These are phyloP conservation scores for Leishmania guyanensis DNA, from an alignment of 208 protist genomes.

Conservation along the genomic window DNA sequence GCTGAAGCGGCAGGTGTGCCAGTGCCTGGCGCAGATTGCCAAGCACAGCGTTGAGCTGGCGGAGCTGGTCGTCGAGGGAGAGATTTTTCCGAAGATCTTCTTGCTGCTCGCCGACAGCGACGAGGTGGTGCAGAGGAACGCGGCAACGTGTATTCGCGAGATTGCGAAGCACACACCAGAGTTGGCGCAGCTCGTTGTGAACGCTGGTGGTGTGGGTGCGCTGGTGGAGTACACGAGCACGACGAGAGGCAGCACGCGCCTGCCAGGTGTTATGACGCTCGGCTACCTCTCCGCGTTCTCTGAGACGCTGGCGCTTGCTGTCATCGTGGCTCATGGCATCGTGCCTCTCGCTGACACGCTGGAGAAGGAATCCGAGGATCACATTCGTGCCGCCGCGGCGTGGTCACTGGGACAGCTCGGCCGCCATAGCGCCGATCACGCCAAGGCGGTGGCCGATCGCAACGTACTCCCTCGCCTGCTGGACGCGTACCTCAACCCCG, in stretches of 20 bases:
- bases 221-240: constrained; percentile 98
- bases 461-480: constrained; percentile 96
- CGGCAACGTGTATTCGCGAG: constrained; percentile 97
- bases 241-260: constrained; percentile 83
- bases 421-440: constrained; percentile 97
- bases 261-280: constrained; percentile 98
- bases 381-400: constrained; percentile 94
- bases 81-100: constrained; percentile 98
- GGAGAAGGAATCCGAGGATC: constrained; percentile 94
- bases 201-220: constrained; percentile 96
- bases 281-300: constrained; percentile 98
- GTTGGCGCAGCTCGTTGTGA: constrained; percentile 97
- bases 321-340: constrained; percentile 96
- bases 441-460: constrained; percentile 95
- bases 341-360: constrained; percentile 92
- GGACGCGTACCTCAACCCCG: constrained; percentile 89
- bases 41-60: constrained; percentile 98
- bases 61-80: constrained; percentile 98
- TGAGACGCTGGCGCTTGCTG: constrained; percentile 95
- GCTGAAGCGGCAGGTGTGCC: constrained; percentile 96
- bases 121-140: constrained; percentile 96
- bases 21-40: constrained; percentile 97
- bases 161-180: constrained; percentile 98
- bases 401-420: constrained; percentile 97
- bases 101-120: constrained; percentile 96